Conservation (phyloP, 768 basidiomycete genomes). For the Rhodotorula toruloides region DNA sequence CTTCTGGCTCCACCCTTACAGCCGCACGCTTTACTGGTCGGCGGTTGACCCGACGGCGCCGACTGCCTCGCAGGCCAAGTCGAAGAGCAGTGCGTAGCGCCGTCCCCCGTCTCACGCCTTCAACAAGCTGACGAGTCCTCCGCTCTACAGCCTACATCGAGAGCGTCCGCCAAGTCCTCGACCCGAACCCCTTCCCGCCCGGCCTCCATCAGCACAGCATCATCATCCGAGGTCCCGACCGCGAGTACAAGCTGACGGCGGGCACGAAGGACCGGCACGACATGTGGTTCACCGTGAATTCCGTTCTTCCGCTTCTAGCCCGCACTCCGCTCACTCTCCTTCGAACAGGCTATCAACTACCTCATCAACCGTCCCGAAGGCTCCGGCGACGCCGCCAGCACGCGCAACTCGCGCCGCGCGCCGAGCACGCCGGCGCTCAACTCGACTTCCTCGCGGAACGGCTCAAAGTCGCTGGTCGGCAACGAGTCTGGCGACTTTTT, state of each 20-base stretch:
- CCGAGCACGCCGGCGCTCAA: neutral
- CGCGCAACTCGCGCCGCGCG: conserved; percentile 13
- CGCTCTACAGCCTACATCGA: conserved; percentile 56
- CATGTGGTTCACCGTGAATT: conserved; percentile 66
- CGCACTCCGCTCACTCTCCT: conserved; percentile 4
- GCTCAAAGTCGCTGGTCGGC: conserved; percentile 7
- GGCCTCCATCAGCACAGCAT: conserved; percentile 89
- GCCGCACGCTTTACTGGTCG: conserved; percentile 95
- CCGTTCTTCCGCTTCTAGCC: conserved; percentile 4
- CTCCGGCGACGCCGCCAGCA: conserved; percentile 16
- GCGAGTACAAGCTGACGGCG: conserved; percentile 99
- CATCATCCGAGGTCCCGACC: conserved; percentile 80
- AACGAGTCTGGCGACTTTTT: conserved; percentile 7
- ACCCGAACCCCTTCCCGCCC: conserved; percentile 92
- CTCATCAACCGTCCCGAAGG: conserved; percentile 68
- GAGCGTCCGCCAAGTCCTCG: conserved; percentile 81
- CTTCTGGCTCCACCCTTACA: conserved; percentile 99
- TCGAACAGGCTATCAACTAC: conserved; percentile 80
- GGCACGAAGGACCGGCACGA: conserved; percentile 92
- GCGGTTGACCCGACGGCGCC: conserved; percentile 82
- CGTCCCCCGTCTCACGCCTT: neutral
- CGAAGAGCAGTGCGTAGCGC: conserved; percentile 81
- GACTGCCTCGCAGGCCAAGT: conserved; percentile 81
- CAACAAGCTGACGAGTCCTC: conserved; percentile 9
- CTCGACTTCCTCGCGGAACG: neutral